Evolutionary conservation across 192 early-diverging fungal species (phyloP).

Genomic region (Coemansia umbellata): DNA sequence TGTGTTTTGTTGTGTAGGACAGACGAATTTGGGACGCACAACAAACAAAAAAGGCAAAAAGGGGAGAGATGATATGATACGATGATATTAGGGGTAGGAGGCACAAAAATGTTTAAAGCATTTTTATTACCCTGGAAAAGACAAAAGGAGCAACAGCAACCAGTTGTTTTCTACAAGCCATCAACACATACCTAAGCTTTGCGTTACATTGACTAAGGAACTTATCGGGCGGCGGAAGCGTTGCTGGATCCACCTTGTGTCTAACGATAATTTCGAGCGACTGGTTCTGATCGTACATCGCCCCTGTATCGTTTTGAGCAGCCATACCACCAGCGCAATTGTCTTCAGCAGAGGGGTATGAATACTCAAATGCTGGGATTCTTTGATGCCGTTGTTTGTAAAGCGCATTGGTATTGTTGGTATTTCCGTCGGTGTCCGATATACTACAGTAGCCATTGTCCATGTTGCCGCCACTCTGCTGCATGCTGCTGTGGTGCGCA

Average conservation of each 20-base stretch:
- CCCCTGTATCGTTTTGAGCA: neutral
- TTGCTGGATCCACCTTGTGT: constrained; percentile 8
- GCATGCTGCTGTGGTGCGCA: neutral
- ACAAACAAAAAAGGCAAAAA: too few species aligned
- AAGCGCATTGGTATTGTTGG: too few species aligned
- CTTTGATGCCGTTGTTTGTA: neutral
- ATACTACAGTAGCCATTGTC: too few species aligned
- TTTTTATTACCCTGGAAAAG: too few species aligned
- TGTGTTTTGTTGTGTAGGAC: too few species aligned
- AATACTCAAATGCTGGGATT: neutral
- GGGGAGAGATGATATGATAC: too few species aligned
- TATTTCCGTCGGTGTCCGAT: too few species aligned
- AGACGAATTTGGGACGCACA: too few species aligned
- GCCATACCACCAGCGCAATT: neutral
- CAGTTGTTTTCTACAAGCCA: too few species aligned
- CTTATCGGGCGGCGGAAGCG: constrained; percentile 30
- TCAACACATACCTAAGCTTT: constrained; percentile 42
- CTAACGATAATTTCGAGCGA: constrained; percentile 29
- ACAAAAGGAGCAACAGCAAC: too few species aligned
- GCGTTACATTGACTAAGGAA: constrained; percentile 29
- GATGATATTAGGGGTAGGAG: too few species aligned
- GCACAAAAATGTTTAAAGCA: too few species aligned
- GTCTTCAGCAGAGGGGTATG: neutral
- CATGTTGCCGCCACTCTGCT: neutral
- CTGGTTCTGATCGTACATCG: neutral